Conservation (phyloP, 2,329 filamentous ascomycete genomes). For the Thelonectria olida region DNA sequence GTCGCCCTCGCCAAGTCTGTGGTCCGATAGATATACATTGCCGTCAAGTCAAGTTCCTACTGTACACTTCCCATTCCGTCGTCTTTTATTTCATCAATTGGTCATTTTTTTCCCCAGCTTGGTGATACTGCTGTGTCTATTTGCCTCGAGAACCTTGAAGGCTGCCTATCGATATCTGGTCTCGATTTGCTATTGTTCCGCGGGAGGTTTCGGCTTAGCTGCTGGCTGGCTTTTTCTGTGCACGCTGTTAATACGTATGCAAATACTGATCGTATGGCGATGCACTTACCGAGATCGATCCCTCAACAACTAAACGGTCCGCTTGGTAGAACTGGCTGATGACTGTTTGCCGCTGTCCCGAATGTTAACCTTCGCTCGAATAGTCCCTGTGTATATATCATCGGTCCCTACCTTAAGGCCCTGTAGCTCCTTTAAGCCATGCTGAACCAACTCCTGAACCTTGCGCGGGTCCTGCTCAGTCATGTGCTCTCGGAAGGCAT, state of each 20-base stretch:
- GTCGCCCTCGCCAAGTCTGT: constrained; percentile 25
- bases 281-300: constrained; percentile 73
- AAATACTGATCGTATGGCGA: not conserved
- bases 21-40: constrained; percentile 43
- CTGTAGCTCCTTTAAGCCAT: constrained; percentile 86
- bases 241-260: constrained; percentile 27
- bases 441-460: constrained; percentile 90
- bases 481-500: constrained; percentile 87
- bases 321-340: constrained; percentile 95
- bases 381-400: too few relatives aligned
- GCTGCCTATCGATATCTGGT: not conserved
- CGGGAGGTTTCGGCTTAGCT: constrained; percentile 70
- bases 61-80: constrained; percentile 34
- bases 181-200: constrained; percentile 76
- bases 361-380: constrained; percentile 12
- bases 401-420: constrained; percentile 78
- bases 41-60: constrained; percentile 34
- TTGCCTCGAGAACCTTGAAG: constrained; percentile 3
- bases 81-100: constrained; percentile 18
- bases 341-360: constrained; percentile 85
- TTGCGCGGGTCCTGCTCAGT: constrained; percentile 75
- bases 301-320: constrained; percentile 91
- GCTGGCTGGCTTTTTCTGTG: constrained; percentile 75
- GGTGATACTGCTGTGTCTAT: constrained; percentile 29
- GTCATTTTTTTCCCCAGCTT: constrained; percentile 2